Evolutionary conservation across 2,329 filamentous ascomycete genomes (phyloP).

Genomic region (Myriangium duriaei): DNA sequence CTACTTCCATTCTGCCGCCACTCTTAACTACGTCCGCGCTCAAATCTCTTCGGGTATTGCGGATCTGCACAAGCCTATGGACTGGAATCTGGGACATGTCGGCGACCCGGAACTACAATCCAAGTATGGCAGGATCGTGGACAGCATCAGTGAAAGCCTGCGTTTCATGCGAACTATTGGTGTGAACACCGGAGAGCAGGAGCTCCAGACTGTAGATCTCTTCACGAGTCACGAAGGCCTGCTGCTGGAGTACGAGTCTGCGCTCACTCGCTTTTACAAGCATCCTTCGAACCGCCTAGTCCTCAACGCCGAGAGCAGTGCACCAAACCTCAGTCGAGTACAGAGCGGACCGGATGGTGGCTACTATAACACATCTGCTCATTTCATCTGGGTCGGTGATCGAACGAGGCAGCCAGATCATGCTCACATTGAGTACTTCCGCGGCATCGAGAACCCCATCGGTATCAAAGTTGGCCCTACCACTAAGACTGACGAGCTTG

Average conservation of each 20-base stretch:
- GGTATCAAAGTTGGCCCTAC: slow-evolving; percentile 91
- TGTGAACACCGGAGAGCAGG: slow-evolving; percentile 61
- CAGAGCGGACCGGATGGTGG: slow-evolving; percentile 34
- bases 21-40: slow-evolving; percentile 81
- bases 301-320: slow-evolving; percentile 16
- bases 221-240: slow-evolving; percentile 94
- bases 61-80: slow-evolving; percentile 81
- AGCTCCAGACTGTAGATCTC: slow-evolving; percentile 83
- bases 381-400: slow-evolving; percentile 98
- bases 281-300: slow-evolving; percentile 40
- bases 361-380: slow-evolving; percentile 88
- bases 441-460: slow-evolving; percentile 88
- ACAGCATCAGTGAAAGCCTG: slow-evolving; percentile 76
- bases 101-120: slow-evolving; percentile 68
- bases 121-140: slow-evolving; percentile 76
- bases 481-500: slow-evolving; percentile 64
- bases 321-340: slow-evolving; percentile 9
- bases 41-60: slow-evolving; percentile 79
- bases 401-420: slow-evolving; percentile 87
- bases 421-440: slow-evolving; percentile 94
- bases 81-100: slow-evolving; percentile 92
- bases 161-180: slow-evolving; percentile 92
- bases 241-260: slow-evolving; percentile 86
- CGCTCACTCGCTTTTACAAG: slow-evolving; percentile 63
- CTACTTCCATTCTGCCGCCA: slow-evolving; percentile 92